Evolutionary conservation across 2,329 filamentous ascomycete genomes (phyloP).

Genomic region (Exophiala mesophila): DNA sequence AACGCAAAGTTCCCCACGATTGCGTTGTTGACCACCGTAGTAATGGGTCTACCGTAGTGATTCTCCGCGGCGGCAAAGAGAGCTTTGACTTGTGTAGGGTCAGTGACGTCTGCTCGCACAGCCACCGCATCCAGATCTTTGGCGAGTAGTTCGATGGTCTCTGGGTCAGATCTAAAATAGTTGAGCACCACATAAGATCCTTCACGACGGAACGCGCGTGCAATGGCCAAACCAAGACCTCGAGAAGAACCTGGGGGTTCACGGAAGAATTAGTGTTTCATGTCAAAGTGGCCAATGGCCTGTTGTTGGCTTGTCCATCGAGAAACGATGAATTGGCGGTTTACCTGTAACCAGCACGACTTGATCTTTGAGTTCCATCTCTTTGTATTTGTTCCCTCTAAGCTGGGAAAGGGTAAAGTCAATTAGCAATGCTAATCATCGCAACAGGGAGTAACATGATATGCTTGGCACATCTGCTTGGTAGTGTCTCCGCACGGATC

Average conservation of each 20-base stretch:
- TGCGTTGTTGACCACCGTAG: constrained; percentile 24
- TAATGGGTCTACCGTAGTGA: constrained; percentile 16
- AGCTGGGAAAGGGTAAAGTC: neutral
- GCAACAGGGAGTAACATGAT: too few relatives aligned
- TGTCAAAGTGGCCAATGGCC: too few relatives aligned
- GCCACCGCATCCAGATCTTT: constrained; percentile 13
- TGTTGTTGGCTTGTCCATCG: too few relatives aligned
- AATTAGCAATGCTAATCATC: too few relatives aligned
- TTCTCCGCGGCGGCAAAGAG: constrained; percentile 14
- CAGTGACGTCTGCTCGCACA: constrained; percentile 18
- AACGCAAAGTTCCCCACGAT: constrained; percentile 22
- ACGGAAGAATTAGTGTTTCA: too few relatives aligned
- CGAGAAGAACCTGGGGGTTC: constrained; percentile 19
- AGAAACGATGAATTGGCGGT: constrained; percentile 1
- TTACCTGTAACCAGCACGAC: constrained; percentile 21
- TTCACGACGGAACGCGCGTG: constrained; percentile 14
- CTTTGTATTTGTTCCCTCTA: neutral
- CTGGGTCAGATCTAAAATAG: constrained; percentile 12
- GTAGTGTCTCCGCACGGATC: too few relatives aligned
- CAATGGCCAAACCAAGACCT: constrained; percentile 20
- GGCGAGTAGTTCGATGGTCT: constrained; percentile 5
- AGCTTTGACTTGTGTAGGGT: constrained; percentile 10
- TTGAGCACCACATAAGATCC: constrained; percentile 18
- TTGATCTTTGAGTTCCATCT: constrained; percentile 18
- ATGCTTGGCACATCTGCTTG: too few relatives aligned